These are phyloP conservation scores for Suillus paluster DNA, from an alignment of 768 basidiomycete species.

Conservation along the genomic window DNA sequence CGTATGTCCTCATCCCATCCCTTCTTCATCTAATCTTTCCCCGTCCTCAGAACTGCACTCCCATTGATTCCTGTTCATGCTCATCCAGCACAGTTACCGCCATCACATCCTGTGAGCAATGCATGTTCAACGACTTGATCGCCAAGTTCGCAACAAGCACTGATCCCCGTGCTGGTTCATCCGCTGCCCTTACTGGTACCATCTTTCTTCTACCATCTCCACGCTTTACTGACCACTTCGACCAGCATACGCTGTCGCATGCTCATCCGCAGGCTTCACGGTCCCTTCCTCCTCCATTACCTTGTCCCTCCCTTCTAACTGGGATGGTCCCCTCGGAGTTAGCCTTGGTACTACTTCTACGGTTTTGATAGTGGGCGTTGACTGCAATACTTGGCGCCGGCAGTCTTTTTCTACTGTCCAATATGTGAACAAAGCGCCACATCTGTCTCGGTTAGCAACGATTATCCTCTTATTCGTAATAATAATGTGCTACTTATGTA, in stretches of 20 bases:
- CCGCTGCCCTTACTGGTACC: constrained; percentile 59
- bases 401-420: constrained; percentile 56
- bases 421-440: constrained; percentile 39
- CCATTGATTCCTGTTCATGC: constrained; percentile 60
- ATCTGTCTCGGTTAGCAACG: background rate
- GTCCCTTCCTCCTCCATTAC: constrained; percentile 43
- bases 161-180: constrained; percentile 63
- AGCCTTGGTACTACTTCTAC: constrained; percentile 49
- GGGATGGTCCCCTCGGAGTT: constrained; percentile 64
- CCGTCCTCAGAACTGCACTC: constrained; percentile 46
- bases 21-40: constrained; percentile 28
- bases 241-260: constrained; percentile 60
- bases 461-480: background rate
- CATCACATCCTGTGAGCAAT: constrained; percentile 64
- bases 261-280: constrained; percentile 43
- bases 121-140: constrained; percentile 65
- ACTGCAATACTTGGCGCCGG: constrained; percentile 54
- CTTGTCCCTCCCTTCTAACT: constrained; percentile 51
- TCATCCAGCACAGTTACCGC: constrained; percentile 40
- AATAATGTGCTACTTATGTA: background rate
- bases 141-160: constrained; percentile 48
- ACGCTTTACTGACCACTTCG: constrained; percentile 11
- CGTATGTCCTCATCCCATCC: constrained; percentile 18
- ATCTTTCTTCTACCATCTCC: constrained; percentile 5
- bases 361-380: constrained; percentile 46